Percentiles rank a stretch among this genome's conserved stretches.
These are phyloP conservation scores for Diversispora epigaea DNA, from an alignment of 192 early-diverging fungal genomes.

Conservation along the genomic window DNA sequence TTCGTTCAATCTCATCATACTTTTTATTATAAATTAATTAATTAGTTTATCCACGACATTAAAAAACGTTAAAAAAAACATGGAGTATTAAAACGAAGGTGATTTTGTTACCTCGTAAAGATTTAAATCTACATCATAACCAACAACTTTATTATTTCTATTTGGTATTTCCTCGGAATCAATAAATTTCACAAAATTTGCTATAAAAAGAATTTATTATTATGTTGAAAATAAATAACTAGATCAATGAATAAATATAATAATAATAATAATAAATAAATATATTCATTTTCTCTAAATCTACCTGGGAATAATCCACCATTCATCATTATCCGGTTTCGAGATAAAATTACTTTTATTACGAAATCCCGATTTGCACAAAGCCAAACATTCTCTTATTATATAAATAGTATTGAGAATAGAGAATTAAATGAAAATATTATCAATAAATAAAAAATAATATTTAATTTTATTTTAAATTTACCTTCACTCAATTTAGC, in stretches of 20 bases:
- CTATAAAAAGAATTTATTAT: conserved; percentile 4
- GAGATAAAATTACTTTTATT: no score
- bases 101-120: neutral
- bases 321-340: no score
- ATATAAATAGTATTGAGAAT: no score
- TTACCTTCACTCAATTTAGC: no score
- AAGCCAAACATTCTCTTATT: no score
- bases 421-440: no score
- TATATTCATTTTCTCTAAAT: neutral
- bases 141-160: no score
- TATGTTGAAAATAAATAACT: no score
- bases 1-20: conserved; percentile 29
- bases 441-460: no score
- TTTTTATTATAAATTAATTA: conserved; percentile 7
- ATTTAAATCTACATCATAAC: neutral
- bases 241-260: neutral
- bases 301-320: conserved; percentile 83
- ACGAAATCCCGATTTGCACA: no score
- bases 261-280: neutral
- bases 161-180: conserved; percentile 4
- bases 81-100: neutral
- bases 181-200: conserved; percentile 45
- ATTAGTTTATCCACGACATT: neutral
- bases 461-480: no score
- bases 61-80: neutral